Percentiles rank a stretch among this genome's conserved stretches.
Evolutionary conservation across 164 flowering plant species (phyloP).

Genomic region (Chimonanthus salicifolius): DNA sequence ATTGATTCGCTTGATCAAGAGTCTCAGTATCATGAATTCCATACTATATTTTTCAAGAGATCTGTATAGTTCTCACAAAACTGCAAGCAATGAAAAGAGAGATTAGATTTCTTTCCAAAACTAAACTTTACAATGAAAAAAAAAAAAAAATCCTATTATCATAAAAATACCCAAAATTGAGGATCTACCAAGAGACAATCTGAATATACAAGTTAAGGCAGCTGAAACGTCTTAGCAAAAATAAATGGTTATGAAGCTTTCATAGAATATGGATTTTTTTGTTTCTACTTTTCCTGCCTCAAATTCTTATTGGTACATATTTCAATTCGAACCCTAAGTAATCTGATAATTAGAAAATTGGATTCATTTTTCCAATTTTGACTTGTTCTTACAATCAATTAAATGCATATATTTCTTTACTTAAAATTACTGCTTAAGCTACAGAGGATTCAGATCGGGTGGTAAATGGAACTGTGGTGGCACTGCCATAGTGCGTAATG

Average conservation of each 20-base stretch:
- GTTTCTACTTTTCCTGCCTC: too few relatives aligned
- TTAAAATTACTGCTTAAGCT: too few relatives aligned
- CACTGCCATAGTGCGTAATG: too few relatives aligned
- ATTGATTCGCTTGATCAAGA: not conserved
- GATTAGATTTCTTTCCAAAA: not conserved
- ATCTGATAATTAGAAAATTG: too few relatives aligned
- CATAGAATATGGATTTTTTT: too few relatives aligned
- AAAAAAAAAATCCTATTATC: too few relatives aligned
- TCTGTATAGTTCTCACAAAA: slow-evolving; percentile 5
- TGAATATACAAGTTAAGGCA: not conserved
- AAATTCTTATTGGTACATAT: too few relatives aligned
- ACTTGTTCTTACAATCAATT: not conserved
- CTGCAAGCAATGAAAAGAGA: not conserved
- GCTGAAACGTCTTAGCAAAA: not conserved
- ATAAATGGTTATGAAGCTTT: not conserved
- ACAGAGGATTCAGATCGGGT: too few relatives aligned
- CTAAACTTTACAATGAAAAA: not conserved
- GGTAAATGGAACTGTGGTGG: too few relatives aligned
- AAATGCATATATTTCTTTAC: too few relatives aligned
- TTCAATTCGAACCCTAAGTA: too few relatives aligned
- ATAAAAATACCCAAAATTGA: not conserved
- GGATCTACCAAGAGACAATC: not conserved
- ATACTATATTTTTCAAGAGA: slow-evolving; percentile 2
- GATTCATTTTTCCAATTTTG: not conserved
- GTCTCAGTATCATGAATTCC: slow-evolving; percentile 1